Percentiles rank a stretch among this genome's conserved stretches.
Conservation (phyloP, 495 filamentous ascomycete genomes). For the Wilcoxina mikolae region DNA sequence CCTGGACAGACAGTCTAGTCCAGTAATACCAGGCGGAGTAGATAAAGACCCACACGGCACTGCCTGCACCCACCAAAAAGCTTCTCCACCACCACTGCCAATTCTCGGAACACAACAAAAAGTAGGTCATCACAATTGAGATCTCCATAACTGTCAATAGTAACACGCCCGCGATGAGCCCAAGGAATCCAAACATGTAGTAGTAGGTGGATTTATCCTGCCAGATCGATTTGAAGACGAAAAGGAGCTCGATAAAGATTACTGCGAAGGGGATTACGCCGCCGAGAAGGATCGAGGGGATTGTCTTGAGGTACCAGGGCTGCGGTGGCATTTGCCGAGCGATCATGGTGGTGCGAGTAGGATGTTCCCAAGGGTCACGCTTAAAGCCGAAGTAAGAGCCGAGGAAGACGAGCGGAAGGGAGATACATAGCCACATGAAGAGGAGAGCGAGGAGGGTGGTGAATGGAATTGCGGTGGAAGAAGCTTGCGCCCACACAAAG, state of each 20-base stretch:
- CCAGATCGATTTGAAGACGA: slow-evolving; percentile 84
- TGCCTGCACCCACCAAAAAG: slow-evolving; percentile 68
- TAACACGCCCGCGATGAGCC: slow-evolving; percentile 57
- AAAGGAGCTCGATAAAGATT: slow-evolving; percentile 84
- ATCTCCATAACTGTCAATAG: slow-evolving; percentile 75
- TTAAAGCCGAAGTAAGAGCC: slow-evolving; percentile 71
- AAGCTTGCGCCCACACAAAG: slow-evolving; percentile 88
- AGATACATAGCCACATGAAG: slow-evolving; percentile 74
- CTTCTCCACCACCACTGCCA: slow-evolving; percentile 96
- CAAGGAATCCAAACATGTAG: slow-evolving; percentile 86
- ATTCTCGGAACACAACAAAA: slow-evolving; percentile 75
- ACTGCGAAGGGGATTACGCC: slow-evolving; percentile 84
- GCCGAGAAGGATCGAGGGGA: slow-evolving; percentile 52
- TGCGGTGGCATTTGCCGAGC: slow-evolving; percentile 64
- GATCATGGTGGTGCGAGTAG: slow-evolving; percentile 63
- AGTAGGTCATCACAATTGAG: slow-evolving; percentile 77
- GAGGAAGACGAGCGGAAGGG: slow-evolving; percentile 75
- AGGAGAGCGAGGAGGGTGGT: slow-evolving; percentile 64
- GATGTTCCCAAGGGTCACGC: slow-evolving; percentile 64
- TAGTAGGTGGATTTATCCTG: slow-evolving; percentile 90
- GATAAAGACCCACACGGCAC: slow-evolving; percentile 68
- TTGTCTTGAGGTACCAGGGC: slow-evolving; percentile 59
- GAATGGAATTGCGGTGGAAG: slow-evolving; percentile 81
- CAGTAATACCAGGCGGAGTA: slow-evolving; percentile 84
- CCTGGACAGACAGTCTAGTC: slow-evolving; percentile 66